phyloP scores from a whole-genome alignment of 2,329 filamentous ascomycete genomes.

The Botrytis galanthina region DNA sequence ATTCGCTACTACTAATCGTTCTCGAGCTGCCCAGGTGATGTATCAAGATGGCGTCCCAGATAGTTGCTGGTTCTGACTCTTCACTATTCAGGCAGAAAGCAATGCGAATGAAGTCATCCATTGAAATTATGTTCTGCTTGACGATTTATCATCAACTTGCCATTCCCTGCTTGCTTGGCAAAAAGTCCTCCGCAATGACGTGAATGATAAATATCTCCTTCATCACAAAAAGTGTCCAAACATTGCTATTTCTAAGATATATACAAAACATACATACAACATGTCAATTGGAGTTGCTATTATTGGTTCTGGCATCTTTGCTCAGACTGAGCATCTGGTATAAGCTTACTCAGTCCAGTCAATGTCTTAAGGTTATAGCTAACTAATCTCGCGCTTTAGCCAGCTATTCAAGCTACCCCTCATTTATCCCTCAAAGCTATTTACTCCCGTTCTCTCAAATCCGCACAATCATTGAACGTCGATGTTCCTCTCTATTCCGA shows the following conservation, averaged over 20 bases:
- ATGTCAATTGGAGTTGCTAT: conserved; percentile 55
- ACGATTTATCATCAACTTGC: not conserved
- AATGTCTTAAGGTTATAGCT: not conserved
- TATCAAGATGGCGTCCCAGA: not conserved
- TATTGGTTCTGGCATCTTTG: conserved; percentile 63
- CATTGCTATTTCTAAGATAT: not conserved
- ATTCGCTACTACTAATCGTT: not conserved
- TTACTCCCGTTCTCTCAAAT: conserved; percentile 39
- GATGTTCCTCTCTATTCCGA: conserved; percentile 37
- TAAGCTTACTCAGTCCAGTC: conserved; percentile 23
- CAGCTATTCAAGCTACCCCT: conserved; percentile 56
- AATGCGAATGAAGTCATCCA: not conserved
- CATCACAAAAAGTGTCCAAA: not conserved
- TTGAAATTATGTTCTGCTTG: not conserved
- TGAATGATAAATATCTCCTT: not conserved
- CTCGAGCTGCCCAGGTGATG: not conserved
- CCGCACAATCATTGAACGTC: conserved; percentile 44
- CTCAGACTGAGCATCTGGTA: conserved; percentile 56
- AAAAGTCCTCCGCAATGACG: not conserved
- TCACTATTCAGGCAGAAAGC: not conserved
- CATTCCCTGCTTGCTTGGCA: conserved; percentile 1
- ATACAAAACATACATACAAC: conserved; percentile 18
- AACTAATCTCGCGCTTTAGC: conserved; percentile 38
- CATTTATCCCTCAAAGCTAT: conserved; percentile 52
- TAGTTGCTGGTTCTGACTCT: not conserved